Evolutionary conservation across 2,329 filamentous ascomycete genomes (phyloP), one percentile per base, ranked within the genome.

Genomic region (Phialophora expanda): DNA sequence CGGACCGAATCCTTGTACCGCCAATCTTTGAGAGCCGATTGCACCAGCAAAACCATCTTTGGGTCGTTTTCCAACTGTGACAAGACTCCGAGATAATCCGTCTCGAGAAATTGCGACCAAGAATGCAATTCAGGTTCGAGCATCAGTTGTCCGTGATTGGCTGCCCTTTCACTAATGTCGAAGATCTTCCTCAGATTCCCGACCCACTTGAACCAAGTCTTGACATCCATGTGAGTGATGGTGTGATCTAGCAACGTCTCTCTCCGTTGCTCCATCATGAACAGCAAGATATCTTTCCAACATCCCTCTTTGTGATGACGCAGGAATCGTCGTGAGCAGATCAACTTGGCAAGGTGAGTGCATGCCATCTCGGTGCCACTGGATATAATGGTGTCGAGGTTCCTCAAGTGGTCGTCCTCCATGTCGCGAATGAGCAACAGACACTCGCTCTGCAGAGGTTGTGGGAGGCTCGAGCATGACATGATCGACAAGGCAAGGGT

Each of bases 261-360:
- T 20, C 11, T 24, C 20, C 48, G 20, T 26, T 51, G 48, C 4
- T 51, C 48, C 48, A 51, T 51, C 48, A 51, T 51, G 20, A 4
- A 51, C n/a, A 51, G 20, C 48, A 51, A 51, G 20, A 51, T 2
- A 11, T 1, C 12, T 26, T 51, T 51, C 48, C 48, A 51, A 17
- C 17, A 51, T 22, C 12, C 20, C 7, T 20, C 14, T 17, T 26
- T 8, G 24, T 51, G 20, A 51, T 22, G 9, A 7, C n/a, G 20
- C 6, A 11, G 8, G 24, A 51, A 51, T 17, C 2, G 48, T 6
- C 20, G 48, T 24, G 48, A 51, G 20, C 20, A 26, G 20, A 51
- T 24, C 48, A 51, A 24, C 48, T 51, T 51, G 48, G 48, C 48
- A 11, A 51, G 48, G 48, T 26, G 48, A 6, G 24, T 26, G 24